Percentiles rank a stretch among this genome's conserved stretches.
Conservation (phyloP, 2,329 filamentous ascomycete genomes). For the Xylaria sp. region DNA sequence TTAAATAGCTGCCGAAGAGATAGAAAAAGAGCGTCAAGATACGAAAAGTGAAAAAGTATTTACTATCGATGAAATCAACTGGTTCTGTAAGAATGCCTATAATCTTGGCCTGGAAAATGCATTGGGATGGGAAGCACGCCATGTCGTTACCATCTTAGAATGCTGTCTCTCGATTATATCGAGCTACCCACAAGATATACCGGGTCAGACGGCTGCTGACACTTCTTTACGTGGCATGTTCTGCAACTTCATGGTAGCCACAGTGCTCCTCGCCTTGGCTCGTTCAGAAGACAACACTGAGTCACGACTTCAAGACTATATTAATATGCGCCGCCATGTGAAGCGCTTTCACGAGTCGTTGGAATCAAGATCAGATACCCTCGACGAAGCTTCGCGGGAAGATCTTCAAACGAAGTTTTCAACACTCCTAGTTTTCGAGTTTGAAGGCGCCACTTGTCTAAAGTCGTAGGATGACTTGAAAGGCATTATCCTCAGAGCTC, state of each 20-base stretch:
- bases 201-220: slow-evolving; percentile 57
- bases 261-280: slow-evolving; percentile 63
- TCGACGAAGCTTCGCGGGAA: slow-evolving; percentile 57
- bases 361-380: slow-evolving; percentile 53
- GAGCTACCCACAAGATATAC: slow-evolving; percentile 61
- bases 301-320: slow-evolving; percentile 69
- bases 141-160: slow-evolving; percentile 67
- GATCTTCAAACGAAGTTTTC: slow-evolving; percentile 73
- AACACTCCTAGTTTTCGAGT: slow-evolving; percentile 78
- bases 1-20: slow-evolving; percentile 56
- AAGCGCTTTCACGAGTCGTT: slow-evolving; percentile 64
- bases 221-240: slow-evolving; percentile 71
- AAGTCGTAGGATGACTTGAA: slow-evolving; percentile 75
- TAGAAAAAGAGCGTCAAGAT: slow-evolving; percentile 53
- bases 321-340: slow-evolving; percentile 69
- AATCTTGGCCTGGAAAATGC: slow-evolving; percentile 76
- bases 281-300: slow-evolving; percentile 63
- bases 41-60: slow-evolving; percentile 63
- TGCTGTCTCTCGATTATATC: slow-evolving; percentile 64
- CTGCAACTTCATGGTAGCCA: slow-evolving; percentile 75
- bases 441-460: slow-evolving; percentile 77
- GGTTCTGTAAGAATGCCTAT: slow-evolving; percentile 87
- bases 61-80: slow-evolving; percentile 75
- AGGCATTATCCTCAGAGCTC: slow-evolving; percentile 66
- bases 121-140: slow-evolving; percentile 63